These are phyloP conservation scores for Trifolium dubium DNA, from an alignment of 306 rosid species.

Conservation along the genomic window DNA sequence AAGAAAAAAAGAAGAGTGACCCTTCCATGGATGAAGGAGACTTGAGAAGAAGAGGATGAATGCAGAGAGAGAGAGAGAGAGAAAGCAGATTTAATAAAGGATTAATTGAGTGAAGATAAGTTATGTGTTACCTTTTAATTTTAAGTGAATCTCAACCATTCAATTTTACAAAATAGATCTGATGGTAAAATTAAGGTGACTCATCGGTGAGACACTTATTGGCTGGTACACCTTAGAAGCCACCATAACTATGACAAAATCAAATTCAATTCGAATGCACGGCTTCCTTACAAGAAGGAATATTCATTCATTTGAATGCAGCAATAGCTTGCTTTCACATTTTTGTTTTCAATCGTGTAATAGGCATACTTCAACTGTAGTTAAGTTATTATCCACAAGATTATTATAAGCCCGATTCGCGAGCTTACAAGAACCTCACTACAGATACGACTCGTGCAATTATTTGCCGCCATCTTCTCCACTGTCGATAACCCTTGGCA, in stretches of 20 bases:
- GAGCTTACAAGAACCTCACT: conserved; percentile 19
- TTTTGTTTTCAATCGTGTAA: conserved; percentile 1
- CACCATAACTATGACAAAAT: conserved; percentile 40
- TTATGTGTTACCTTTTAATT: too few species aligned
- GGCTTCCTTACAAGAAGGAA: conserved; percentile 25
- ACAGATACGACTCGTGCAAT: conserved; percentile 26
- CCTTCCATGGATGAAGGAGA: too few species aligned
- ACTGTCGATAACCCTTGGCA: conserved; percentile 21
- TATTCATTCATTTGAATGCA: conserved; percentile 26
- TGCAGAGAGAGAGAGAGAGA: too few species aligned
- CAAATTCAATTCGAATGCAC: conserved; percentile 25
- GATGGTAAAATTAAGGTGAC: too few species aligned
- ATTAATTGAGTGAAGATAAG: too few species aligned
- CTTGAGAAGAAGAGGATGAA: too few species aligned
- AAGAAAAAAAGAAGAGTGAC: too few species aligned
- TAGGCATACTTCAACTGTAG: conserved; percentile 27
- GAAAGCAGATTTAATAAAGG: too few species aligned
- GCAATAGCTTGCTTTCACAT: conserved; percentile 26
- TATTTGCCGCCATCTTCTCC: conserved; percentile 39
- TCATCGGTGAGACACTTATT: too few species aligned
- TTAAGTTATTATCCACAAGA: conserved; percentile 16
- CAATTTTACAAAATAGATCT: too few species aligned
- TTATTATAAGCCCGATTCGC: conserved; percentile 4
- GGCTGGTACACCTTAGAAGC: too few species aligned
- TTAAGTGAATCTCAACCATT: too few species aligned